A percentile compares a stretch with the other conserved stretches of the same genome.
Evolutionary conservation across 2,329 filamentous ascomycete genomes (phyloP).

Genomic region (Colletotrichum sp.): DNA sequence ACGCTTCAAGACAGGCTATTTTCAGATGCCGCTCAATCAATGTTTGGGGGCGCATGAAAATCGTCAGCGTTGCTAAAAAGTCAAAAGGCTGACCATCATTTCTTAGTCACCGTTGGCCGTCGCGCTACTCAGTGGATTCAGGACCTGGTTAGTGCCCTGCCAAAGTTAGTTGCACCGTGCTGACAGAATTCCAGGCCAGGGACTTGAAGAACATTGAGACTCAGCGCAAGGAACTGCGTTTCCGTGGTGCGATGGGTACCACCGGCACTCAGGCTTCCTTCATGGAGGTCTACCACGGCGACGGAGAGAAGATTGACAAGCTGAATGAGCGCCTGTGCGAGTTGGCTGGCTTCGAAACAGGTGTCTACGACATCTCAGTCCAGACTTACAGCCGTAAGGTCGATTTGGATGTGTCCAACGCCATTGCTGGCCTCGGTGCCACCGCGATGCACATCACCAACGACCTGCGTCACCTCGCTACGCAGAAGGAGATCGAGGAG

Average conservation of each 20-base stretch:
- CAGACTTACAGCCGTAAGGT: conserved; percentile 72
- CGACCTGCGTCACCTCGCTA: conserved; percentile 76
- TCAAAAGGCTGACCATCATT: neutral
- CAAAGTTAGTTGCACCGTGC: neutral
- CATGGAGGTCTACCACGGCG: conserved; percentile 60
- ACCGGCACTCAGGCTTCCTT: conserved; percentile 83
- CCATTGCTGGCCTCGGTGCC: conserved; percentile 79
- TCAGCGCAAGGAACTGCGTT: conserved; percentile 71
- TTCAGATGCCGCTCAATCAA: conserved; percentile 49
- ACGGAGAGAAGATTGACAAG: conserved; percentile 53
- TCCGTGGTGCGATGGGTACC: conserved; percentile 73
- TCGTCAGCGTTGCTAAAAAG: neutral
- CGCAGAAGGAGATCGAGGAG: conserved; percentile 85
- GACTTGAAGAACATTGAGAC: conserved; percentile 75
- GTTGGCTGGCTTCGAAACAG: conserved; percentile 65
- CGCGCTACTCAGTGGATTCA: neutral
- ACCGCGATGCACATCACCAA: conserved; percentile 73
- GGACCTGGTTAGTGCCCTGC: neutral
- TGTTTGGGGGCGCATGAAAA: neutral
- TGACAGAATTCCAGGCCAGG: conserved; percentile 45
- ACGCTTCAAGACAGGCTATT: neutral
- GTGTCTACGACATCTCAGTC: conserved; percentile 65
- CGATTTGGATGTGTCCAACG: conserved; percentile 80
- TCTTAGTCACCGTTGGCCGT: conserved; percentile 34
- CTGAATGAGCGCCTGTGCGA: conserved; percentile 62